A percentile compares a stretch with the other conserved stretches of the same genome.
Evolutionary conservation across 495 filamentous ascomycete species (phyloP).

Genomic region (Hypoxylon intermedium): DNA sequence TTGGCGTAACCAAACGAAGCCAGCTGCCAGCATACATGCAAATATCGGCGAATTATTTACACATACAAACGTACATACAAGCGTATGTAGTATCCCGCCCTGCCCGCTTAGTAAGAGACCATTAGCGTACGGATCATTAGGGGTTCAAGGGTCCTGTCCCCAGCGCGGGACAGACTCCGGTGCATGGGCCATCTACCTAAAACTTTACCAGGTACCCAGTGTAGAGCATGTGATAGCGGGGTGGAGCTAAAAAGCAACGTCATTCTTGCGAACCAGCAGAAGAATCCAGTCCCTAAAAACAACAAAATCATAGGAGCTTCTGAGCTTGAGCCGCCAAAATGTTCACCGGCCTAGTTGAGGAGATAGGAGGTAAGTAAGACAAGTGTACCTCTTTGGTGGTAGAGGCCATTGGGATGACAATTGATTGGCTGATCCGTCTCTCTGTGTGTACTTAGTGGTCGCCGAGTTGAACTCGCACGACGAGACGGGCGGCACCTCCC

Average conservation of each 20-base stretch:
- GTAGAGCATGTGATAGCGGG: constrained; percentile 33
- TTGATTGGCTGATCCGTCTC: constrained; percentile 16
- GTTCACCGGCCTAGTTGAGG: constrained; percentile 98
- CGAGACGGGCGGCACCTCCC: constrained; percentile 81
- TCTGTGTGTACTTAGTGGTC: constrained; percentile 67
- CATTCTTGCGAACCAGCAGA: constrained; percentile 32
- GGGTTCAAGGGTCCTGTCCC: constrained; percentile 1
- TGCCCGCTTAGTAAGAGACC: constrained; percentile 8
- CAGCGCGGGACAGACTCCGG: constrained; percentile 29
- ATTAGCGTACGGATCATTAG: no score
- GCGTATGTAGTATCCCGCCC: constrained; percentile 3
- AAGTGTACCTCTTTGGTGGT: not conserved
- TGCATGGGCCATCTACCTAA: not conserved
- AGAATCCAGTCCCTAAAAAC: not conserved
- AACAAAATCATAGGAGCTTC: no score
- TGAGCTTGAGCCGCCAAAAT: constrained; percentile 62
- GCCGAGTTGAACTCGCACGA: constrained; percentile 80
- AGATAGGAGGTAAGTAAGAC: constrained; percentile 83
- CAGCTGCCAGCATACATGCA: not conserved
- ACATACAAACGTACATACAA: no score
- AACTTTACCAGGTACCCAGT: no score
- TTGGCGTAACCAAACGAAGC: no score
- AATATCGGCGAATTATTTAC: not conserved
- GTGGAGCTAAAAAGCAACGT: constrained; percentile 22
- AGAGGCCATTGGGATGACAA: not conserved